Evolutionary conservation across 2,329 filamentous ascomycete species (phyloP).

Genomic region (Arachnomyces sp.): DNA sequence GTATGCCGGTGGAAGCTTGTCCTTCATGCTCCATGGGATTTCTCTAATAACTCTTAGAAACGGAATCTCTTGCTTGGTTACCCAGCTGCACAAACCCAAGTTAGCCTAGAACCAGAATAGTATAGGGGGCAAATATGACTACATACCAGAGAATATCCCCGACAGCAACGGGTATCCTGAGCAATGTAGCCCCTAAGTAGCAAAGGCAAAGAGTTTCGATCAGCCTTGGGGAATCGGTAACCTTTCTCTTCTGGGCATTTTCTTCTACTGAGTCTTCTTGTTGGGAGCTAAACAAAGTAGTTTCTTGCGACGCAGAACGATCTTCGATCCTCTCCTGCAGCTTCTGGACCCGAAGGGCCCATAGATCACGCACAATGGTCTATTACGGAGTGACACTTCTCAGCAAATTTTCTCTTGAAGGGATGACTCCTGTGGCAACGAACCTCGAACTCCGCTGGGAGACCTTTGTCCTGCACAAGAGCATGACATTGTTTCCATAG

Average conservation of each 20-base stretch:
- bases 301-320: slow-evolving; percentile 23
- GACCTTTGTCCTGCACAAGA: slow-evolving; percentile 58
- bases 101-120: not conserved
- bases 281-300: slow-evolving; percentile 53
- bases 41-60: slow-evolving; percentile 57
- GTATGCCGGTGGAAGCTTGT: slow-evolving; percentile 36
- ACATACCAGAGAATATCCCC: slow-evolving; percentile 56
- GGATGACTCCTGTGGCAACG: not conserved
- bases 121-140: not conserved
- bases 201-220: slow-evolving; percentile 70
- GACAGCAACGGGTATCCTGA: slow-evolving; percentile 68
- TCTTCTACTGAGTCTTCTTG: slow-evolving; percentile 42
- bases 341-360: slow-evolving; percentile 64
- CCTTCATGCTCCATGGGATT: slow-evolving; percentile 38
- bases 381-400: slow-evolving; percentile 15
- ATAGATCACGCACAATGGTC: slow-evolving; percentile 70
- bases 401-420: no score
- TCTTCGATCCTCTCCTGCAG: slow-evolving; percentile 42
- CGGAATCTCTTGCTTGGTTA: slow-evolving; percentile 58
- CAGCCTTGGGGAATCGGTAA: slow-evolving; percentile 52
- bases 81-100: slow-evolving; percentile 49
- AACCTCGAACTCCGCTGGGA: slow-evolving; percentile 68
- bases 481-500: slow-evolving; percentile 73
- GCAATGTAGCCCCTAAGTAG: slow-evolving; percentile 68
- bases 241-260: slow-evolving; percentile 29